Conservation (phyloP, 2,329 filamentous ascomycete genomes). For the Trichophyton rubrum region DNA sequence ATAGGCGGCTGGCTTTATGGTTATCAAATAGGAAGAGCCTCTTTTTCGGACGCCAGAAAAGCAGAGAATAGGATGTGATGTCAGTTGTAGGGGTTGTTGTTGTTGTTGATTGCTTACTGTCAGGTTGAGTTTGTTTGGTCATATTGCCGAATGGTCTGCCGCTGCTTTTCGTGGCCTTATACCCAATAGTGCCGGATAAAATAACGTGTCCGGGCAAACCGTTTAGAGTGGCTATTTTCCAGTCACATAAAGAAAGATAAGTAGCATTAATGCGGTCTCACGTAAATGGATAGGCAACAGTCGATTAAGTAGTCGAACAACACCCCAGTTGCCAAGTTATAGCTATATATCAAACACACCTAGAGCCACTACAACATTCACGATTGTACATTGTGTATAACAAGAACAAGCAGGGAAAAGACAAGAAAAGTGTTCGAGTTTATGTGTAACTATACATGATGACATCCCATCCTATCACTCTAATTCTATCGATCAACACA, state of each 20-base stretch:
- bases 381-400: background rate
- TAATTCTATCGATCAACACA: constrained; percentile 1
- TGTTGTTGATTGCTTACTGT: too few relatives aligned
- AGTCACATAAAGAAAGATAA: background rate
- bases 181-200: background rate
- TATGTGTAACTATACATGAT: constrained; percentile 11
- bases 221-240: background rate
- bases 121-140: too few relatives aligned
- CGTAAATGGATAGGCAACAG: background rate
- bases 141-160: too few relatives aligned
- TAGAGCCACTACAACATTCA: background rate
- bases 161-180: too few relatives aligned
- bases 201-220: background rate
- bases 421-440: background rate
- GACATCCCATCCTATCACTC: constrained; percentile 5
- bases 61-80: too few relatives aligned
- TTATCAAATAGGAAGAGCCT: too few relatives aligned
- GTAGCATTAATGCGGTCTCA: background rate
- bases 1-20: too few relatives aligned
- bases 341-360: background rate
- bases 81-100: too few relatives aligned
- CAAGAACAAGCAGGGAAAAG: background rate
- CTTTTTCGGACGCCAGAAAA: too few relatives aligned
- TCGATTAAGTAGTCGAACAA: background rate
- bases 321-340: background rate